Evolutionary conservation across 2,329 filamentous ascomycete species (phyloP).

Genomic region (Calonectria naviculata): DNA sequence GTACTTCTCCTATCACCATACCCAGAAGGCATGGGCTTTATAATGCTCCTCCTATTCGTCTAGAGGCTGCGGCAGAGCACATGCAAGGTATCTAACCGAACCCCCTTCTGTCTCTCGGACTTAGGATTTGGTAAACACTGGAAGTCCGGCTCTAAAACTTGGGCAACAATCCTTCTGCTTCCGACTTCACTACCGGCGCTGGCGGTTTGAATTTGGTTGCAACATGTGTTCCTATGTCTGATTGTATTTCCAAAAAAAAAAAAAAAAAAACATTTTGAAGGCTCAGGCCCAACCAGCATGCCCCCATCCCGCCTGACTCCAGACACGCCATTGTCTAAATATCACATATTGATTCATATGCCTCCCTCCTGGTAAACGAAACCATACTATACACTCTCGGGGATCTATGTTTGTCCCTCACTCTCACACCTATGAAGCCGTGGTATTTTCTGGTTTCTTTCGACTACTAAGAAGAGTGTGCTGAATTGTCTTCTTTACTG

Average conservation of each 20-base stretch:
- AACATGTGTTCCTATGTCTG: neutral
- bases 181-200: neutral
- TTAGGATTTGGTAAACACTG: neutral
- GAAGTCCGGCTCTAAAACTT: neutral
- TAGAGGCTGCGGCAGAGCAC: neutral
- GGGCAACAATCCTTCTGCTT: neutral
- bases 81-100: neutral
- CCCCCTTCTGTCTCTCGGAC: neutral
- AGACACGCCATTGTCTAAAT: slow-evolving; percentile 22
- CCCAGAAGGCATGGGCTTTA: neutral
- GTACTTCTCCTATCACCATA: too few relatives aligned
- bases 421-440: neutral
- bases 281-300: neutral
- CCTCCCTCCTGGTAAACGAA: slow-evolving; percentile 21
- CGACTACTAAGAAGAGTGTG: neutral
- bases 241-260: neutral
- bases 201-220: neutral
- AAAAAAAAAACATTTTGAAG: slow-evolving; percentile 8
- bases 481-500: neutral
- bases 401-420: neutral
- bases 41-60: neutral
- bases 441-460: neutral
- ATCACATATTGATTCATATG: slow-evolving; percentile 8
- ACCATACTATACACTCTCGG: slow-evolving; percentile 26
- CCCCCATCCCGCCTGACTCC: slow-evolving; percentile 22